Evolutionary conservation across 2,329 filamentous ascomycete species (phyloP).

Genomic region (Neonectria faginata): DNA sequence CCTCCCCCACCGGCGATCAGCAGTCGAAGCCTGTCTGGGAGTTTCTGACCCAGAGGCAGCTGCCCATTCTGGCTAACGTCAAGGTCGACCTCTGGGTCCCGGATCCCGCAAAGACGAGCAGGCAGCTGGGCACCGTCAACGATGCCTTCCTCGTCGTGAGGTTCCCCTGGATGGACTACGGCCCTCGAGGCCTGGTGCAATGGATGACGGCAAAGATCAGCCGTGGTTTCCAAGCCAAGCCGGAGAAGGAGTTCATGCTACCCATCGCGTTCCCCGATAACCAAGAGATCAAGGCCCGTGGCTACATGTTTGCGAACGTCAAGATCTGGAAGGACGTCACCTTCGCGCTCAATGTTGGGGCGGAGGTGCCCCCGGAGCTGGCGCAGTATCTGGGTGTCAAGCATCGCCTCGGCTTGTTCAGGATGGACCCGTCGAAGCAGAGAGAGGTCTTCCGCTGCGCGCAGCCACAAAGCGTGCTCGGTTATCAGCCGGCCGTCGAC

Average conservation of each 20-base stretch:
- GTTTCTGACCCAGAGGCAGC: slow-evolving; percentile 77
- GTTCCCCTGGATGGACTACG: slow-evolving; percentile 71
- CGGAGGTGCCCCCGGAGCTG: slow-evolving; percentile 72
- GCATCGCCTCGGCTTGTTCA: slow-evolving; percentile 75
- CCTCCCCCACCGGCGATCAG: slow-evolving; percentile 45
- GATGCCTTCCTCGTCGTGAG: slow-evolving; percentile 72
- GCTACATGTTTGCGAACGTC: slow-evolving; percentile 71
- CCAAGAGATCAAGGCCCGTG: slow-evolving; percentile 66
- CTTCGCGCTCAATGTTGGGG: slow-evolving; percentile 66
- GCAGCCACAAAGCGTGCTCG: slow-evolving; percentile 67
- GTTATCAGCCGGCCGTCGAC: slow-evolving; percentile 73
- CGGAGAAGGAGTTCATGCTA: slow-evolving; percentile 74
- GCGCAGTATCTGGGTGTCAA: slow-evolving; percentile 74
- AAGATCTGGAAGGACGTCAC: slow-evolving; percentile 72
- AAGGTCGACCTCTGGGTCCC: slow-evolving; percentile 76
- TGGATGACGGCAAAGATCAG: slow-evolving; percentile 63
- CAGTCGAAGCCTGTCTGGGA: slow-evolving; percentile 69
- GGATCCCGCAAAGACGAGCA: slow-evolving; percentile 66
- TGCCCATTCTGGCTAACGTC: slow-evolving; percentile 78
- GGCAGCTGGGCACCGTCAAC: slow-evolving; percentile 64
- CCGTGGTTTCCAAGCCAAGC: slow-evolving; percentile 60
- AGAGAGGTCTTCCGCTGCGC: slow-evolving; percentile 72
- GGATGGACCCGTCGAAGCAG: slow-evolving; percentile 68
- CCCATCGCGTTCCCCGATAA: slow-evolving; percentile 72
- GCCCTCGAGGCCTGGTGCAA: slow-evolving; percentile 60